Conservation (phyloP, 345 rosid species). For the Eutrema yunnanense region DNA sequence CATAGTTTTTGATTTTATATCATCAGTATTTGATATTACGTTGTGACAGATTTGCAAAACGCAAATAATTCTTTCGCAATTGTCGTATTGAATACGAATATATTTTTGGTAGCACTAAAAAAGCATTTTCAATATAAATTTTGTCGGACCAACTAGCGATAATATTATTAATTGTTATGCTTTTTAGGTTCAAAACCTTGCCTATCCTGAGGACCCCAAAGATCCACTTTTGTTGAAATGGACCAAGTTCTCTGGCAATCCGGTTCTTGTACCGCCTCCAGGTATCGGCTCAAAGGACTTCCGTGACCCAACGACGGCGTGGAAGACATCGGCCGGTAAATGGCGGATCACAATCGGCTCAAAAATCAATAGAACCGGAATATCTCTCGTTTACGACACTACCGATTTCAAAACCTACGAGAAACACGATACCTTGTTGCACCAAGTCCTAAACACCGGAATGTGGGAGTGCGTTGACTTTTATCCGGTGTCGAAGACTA, state of each 20-base stretch:
- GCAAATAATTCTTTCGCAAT: neutral
- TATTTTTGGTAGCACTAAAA: neutral
- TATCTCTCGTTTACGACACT: slow-evolving; percentile 70
- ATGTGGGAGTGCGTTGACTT: slow-evolving; percentile 70
- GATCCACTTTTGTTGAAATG: slow-evolving; percentile 76
- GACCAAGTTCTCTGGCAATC: slow-evolving; percentile 66
- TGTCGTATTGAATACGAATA: neutral
- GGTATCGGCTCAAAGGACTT: slow-evolving; percentile 59
- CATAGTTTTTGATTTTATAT: neutral
- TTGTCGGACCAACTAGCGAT: neutral
- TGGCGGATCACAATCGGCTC: slow-evolving; percentile 83
- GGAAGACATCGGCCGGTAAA: slow-evolving; percentile 69
- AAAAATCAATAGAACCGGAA: slow-evolving; percentile 59
- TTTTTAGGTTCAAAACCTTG: slow-evolving; percentile 69
- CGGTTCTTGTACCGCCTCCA: slow-evolving; percentile 68
- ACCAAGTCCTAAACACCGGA: slow-evolving; percentile 66
- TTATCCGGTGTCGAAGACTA: slow-evolving; percentile 23
- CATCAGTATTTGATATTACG: no score
- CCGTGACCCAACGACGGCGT: slow-evolving; percentile 97
- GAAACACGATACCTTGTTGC: slow-evolving; percentile 33
- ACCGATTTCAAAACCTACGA: slow-evolving; percentile 54
- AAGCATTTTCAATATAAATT: neutral
- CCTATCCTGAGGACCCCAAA: slow-evolving; percentile 62
- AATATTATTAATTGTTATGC: neutral
- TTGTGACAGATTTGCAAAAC: neutral